Percentiles rank a stretch among this genome's conserved stretches.
Evolutionary conservation across 2,329 filamentous ascomycete species (phyloP).

Genomic region (Phialemoniopsis sp.): DNA sequence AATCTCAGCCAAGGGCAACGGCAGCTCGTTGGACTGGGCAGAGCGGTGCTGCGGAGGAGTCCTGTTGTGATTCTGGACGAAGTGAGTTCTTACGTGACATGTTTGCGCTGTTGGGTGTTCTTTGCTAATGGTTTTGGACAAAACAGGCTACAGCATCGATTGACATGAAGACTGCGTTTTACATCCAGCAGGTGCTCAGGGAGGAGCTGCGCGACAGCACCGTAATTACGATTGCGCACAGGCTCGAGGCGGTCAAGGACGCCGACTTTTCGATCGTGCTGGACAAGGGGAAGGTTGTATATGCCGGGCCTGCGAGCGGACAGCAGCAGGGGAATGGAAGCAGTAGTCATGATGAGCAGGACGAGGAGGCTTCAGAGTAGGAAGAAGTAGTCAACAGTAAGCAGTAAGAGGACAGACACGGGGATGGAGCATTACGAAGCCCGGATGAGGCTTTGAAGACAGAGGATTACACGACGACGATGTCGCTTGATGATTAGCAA

Average conservation of each 20-base stretch:
- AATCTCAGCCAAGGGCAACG: slow-evolving; percentile 61
- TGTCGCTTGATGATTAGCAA: no score
- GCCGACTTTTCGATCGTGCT: slow-evolving; percentile 51
- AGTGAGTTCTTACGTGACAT: slow-evolving; percentile 4
- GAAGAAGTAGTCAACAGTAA: no score
- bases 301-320: slow-evolving; percentile 31
- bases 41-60: slow-evolving; percentile 55
- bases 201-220: slow-evolving; percentile 52
- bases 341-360: neutral
- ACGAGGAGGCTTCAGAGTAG: no score
- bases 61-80: slow-evolving; percentile 62
- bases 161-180: slow-evolving; percentile 52
- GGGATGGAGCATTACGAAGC: no score
- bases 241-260: slow-evolving; percentile 57
- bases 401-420: no score
- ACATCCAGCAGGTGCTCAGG: slow-evolving; percentile 53
- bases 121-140: neutral
- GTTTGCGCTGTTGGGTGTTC: neutral
- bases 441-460: no score
- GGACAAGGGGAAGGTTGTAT: slow-evolving; percentile 45
- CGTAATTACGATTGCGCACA: slow-evolving; percentile 64
- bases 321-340: neutral
- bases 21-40: slow-evolving; percentile 56
- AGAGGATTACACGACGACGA: no score
- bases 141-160: slow-evolving; percentile 56